phyloP scores from a whole-genome alignment of 1,284 basidiomycete genomes.

The Marasmius fiardii region DNA sequence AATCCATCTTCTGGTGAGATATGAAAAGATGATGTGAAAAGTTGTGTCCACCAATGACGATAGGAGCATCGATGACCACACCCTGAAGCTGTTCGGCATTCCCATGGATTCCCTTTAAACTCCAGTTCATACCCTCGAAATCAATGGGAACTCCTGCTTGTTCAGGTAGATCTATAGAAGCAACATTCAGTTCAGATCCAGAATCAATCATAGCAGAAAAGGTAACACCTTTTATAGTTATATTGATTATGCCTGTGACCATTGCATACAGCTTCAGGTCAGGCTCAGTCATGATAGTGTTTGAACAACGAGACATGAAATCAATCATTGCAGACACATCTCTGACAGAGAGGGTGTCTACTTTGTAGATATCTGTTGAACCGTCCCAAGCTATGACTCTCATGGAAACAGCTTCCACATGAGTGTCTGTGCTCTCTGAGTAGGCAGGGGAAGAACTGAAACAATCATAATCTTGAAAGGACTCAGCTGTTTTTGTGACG shows the following conservation, averaged over 20 bases:
- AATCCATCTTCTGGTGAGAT: constrained; percentile 4
- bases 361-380: not conserved
- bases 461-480: not conserved
- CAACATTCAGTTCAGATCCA: constrained; percentile 24
- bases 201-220: constrained; percentile 19
- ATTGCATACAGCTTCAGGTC: constrained; percentile 9
- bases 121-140: constrained; percentile 25
- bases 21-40: constrained; percentile 31
- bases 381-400: not conserved
- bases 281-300: not conserved
- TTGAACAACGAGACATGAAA: not conserved
- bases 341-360: not conserved
- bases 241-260: constrained; percentile 5
- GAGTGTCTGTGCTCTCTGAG: not conserved
- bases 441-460: not conserved
- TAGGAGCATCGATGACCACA: constrained; percentile 18
- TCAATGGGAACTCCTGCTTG: constrained; percentile 17
- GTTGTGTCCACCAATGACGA: constrained; percentile 18
- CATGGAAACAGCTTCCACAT: not conserved
- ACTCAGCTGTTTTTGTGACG: not conserved
- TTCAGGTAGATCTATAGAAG: constrained; percentile 8
- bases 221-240: not conserved
- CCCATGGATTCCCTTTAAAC: constrained; percentile 24
- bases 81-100: constrained; percentile 19
- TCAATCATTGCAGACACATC: not conserved